A percentile compares a stretch with the other conserved stretches of the same genome.
These are phyloP conservation scores for Cercospora janseana DNA, from an alignment of 2,329 filamentous ascomycete genomes.

Conservation along the genomic window DNA sequence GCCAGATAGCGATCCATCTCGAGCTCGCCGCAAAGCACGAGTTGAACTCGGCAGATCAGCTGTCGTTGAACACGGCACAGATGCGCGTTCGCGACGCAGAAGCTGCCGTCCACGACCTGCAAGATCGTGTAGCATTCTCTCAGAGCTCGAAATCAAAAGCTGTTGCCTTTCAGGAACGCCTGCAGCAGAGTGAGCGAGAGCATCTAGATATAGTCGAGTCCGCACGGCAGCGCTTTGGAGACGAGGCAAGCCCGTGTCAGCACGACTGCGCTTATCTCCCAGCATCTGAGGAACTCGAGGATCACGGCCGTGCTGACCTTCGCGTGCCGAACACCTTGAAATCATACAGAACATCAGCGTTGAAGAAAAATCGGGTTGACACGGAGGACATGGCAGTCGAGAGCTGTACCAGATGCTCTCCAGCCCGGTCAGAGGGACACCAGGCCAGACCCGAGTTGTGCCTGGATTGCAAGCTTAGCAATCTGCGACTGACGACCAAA, in stretches of 20 bases:
- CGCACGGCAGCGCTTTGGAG: neutral
- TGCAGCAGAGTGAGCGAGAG: slow-evolving; percentile 32
- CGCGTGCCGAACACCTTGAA: slow-evolving; percentile 44
- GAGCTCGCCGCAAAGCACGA: slow-evolving; percentile 2
- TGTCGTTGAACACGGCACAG: slow-evolving; percentile 12
- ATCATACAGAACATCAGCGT: neutral
- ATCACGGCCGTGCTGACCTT: slow-evolving; percentile 41
- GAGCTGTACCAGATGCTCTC: slow-evolving; percentile 11
- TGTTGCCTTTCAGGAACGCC: slow-evolving; percentile 35
- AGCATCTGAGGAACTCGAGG: slow-evolving; percentile 39
- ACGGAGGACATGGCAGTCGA: slow-evolving; percentile 9
- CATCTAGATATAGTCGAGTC: slow-evolving; percentile 20
- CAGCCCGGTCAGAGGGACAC: neutral
- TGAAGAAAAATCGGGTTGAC: neutral
- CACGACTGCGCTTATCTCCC: slow-evolving; percentile 35
- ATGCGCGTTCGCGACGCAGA: slow-evolving; percentile 17
- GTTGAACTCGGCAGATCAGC: neutral
- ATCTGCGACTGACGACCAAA: slow-evolving; percentile 16
- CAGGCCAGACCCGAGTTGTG: slow-evolving; percentile 14
- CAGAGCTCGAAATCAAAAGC: slow-evolving; percentile 15
- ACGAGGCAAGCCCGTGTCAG: slow-evolving; percentile 27
- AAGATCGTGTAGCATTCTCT: slow-evolving; percentile 14
- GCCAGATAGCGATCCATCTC: slow-evolving; percentile 8
- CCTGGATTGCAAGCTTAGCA: slow-evolving; percentile 17
- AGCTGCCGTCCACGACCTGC: slow-evolving; percentile 16